Evolutionary conservation across 345 rosid genomes (phyloP).

Genomic region (Geranium brycei): DNA sequence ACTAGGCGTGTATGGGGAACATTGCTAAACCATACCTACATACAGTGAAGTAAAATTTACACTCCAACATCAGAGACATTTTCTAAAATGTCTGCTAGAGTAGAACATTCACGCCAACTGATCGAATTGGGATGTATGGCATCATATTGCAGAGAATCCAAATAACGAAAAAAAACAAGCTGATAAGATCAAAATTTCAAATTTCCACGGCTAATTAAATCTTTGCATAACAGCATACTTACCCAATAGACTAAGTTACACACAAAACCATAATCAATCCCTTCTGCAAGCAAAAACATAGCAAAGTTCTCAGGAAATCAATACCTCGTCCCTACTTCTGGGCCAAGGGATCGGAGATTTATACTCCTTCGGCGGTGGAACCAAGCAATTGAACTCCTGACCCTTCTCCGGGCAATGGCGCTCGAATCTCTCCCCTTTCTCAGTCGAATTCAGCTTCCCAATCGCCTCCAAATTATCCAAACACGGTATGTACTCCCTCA

Average conservation of each 20-base stretch:
- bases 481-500: conserved; percentile 83
- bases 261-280: no score
- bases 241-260: no score
- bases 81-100: no score
- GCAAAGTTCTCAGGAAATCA: background rate
- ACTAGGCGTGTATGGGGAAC: conserved; percentile 80
- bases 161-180: no score
- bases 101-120: no score
- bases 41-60: conserved; percentile 1
- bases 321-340: conserved; percentile 84
- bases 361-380: conserved; percentile 73
- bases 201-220: no score
- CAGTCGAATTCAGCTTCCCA: conserved; percentile 47
- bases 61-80: background rate
- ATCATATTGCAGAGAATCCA: no score
- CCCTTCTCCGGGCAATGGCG: conserved; percentile 72
- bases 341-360: conserved; percentile 79
- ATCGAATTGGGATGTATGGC: no score
- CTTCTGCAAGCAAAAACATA: background rate
- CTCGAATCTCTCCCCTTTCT: conserved; percentile 66
- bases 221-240: no score
- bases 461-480: conserved; percentile 70
- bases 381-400: conserved; percentile 56
- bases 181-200: background rate
- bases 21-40: conserved; percentile 76